A percentile compares a stretch with the other conserved stretches of the same genome.
These are phyloP conservation scores for Ophiocordyceps robertsii DNA, from an alignment of 2,329 filamentous ascomycete genomes.

Conservation along the genomic window DNA sequence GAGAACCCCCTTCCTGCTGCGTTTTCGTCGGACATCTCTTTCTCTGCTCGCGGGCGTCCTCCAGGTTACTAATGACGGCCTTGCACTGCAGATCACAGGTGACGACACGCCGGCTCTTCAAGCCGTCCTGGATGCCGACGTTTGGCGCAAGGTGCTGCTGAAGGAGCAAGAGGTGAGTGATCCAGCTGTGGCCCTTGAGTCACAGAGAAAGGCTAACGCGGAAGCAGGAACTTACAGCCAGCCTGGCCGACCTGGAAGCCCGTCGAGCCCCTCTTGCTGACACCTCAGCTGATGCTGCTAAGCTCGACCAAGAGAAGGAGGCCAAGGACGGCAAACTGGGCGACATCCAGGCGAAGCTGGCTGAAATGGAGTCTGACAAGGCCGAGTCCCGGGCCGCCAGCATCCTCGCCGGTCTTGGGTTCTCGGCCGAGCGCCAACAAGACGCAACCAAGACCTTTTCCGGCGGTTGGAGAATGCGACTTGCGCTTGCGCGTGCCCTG, in stretches of 20 bases:
- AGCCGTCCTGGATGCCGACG: slow-evolving; percentile 91
- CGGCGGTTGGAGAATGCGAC: slow-evolving; percentile 98
- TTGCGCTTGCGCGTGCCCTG: slow-evolving; percentile 84
- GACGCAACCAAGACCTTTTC: slow-evolving; percentile 95
- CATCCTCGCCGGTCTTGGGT: slow-evolving; percentile 92
- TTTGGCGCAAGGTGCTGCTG: slow-evolving; percentile 93
- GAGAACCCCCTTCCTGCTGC: slow-evolving; percentile 9
- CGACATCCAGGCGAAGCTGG: slow-evolving; percentile 81
- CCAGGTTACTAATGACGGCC: background rate
- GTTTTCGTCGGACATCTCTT: background rate
- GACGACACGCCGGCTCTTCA: slow-evolving; percentile 93
- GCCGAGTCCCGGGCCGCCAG: slow-evolving; percentile 90
- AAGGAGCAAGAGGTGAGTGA: slow-evolving; percentile 66
- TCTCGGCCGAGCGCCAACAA: slow-evolving; percentile 85
- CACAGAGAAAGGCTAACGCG: slow-evolving; percentile 11
- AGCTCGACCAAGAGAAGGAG: slow-evolving; percentile 76
- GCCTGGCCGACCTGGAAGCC: slow-evolving; percentile 63
- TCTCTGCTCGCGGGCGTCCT: background rate
- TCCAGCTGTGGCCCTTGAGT: background rate
- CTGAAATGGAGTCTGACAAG: slow-evolving; percentile 99
- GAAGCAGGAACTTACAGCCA: slow-evolving; percentile 56
- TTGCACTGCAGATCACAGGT: slow-evolving; percentile 56
- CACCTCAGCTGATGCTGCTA: slow-evolving; percentile 77
- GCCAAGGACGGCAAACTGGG: slow-evolving; percentile 80
- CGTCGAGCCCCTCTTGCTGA: slow-evolving; percentile 74